phyloP scores from a whole-genome alignment of 2,329 filamentous ascomycete genomes.

The Colletotrichum tamarilloi region DNA sequence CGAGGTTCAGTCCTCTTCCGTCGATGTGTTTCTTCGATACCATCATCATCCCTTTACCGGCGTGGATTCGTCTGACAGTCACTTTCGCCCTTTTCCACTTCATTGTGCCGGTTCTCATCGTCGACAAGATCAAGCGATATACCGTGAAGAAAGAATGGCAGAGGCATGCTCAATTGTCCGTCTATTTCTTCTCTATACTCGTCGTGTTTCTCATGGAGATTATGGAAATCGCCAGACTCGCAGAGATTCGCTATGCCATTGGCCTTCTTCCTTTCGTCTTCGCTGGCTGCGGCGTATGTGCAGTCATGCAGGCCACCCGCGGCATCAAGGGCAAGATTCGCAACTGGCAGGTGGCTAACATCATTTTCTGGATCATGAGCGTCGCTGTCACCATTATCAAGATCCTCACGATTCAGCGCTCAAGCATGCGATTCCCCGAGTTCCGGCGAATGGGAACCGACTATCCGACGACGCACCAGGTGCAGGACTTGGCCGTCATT shows the following conservation, averaged over 20 bases:
- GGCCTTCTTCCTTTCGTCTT: slow-evolving; percentile 39
- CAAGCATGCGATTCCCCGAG: slow-evolving; percentile 27
- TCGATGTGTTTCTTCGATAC: slow-evolving; percentile 44
- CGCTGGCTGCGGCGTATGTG: slow-evolving; percentile 36
- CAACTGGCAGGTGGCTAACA: slow-evolving; percentile 38
- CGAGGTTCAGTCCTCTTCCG: slow-evolving; percentile 36
- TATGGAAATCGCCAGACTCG: slow-evolving; percentile 40
- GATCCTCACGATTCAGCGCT: slow-evolving; percentile 30
- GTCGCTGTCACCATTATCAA: slow-evolving; percentile 39
- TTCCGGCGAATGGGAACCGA: slow-evolving; percentile 30
- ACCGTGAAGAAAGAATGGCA: slow-evolving; percentile 34
- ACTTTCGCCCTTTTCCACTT: slow-evolving; percentile 37
- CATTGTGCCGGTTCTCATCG: slow-evolving; percentile 27
- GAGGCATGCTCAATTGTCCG: slow-evolving; percentile 31
- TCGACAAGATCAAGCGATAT: slow-evolving; percentile 27
- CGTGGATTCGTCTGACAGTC: slow-evolving; percentile 39
- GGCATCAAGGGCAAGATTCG: slow-evolving; percentile 33
- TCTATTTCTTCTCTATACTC: slow-evolving; percentile 40
- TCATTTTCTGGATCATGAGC: slow-evolving; percentile 39
- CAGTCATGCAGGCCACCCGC: slow-evolving; percentile 36
- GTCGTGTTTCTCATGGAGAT: slow-evolving; percentile 40
- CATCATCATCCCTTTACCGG: slow-evolving; percentile 40
- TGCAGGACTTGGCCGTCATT: slow-evolving; percentile 39
- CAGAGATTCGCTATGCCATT: slow-evolving; percentile 34
- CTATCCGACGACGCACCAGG: slow-evolving; percentile 40